These are phyloP conservation scores for Vigna nakashimae DNA, from an alignment of 306 rosid genomes.

Conservation along the genomic window DNA sequence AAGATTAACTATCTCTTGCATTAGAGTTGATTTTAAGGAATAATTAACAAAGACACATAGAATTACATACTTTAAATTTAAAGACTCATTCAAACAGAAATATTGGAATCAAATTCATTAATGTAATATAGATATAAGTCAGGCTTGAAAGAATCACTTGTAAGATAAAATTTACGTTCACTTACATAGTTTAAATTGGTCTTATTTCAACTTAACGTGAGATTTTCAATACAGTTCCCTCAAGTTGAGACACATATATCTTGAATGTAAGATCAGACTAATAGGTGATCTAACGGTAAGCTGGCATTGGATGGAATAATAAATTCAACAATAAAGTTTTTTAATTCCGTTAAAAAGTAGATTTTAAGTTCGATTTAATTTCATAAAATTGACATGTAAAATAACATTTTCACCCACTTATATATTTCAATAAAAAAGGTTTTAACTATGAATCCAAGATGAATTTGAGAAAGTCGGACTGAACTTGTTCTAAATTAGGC, in stretches of 20 bases:
- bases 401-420: accelerated
- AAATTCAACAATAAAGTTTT: too few species aligned
- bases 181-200: too few species aligned
- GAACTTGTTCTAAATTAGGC: slow-evolving; percentile 6
- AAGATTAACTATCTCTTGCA: slow-evolving; percentile 2
- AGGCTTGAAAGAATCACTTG: neutral
- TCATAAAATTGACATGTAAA: too few species aligned
- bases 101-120: slow-evolving; percentile 9
- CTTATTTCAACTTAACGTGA: too few species aligned
- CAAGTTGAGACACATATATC: too few species aligned
- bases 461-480: neutral
- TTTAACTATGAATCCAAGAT: slow-evolving; percentile 13
- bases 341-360: too few species aligned
- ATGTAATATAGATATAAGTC: neutral
- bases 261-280: too few species aligned
- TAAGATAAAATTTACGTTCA: accelerated
- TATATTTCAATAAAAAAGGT: too few species aligned
- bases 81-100: slow-evolving; percentile 9
- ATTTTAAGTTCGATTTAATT: too few species aligned
- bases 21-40: slow-evolving; percentile 2
- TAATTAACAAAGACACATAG: neutral
- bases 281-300: too few species aligned
- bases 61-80: slow-evolving; percentile 7
- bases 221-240: too few species aligned
- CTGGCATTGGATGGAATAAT: too few species aligned